Conservation (phyloP, 495 filamentous ascomycete species). For the Chaetomium tenue region DNA sequence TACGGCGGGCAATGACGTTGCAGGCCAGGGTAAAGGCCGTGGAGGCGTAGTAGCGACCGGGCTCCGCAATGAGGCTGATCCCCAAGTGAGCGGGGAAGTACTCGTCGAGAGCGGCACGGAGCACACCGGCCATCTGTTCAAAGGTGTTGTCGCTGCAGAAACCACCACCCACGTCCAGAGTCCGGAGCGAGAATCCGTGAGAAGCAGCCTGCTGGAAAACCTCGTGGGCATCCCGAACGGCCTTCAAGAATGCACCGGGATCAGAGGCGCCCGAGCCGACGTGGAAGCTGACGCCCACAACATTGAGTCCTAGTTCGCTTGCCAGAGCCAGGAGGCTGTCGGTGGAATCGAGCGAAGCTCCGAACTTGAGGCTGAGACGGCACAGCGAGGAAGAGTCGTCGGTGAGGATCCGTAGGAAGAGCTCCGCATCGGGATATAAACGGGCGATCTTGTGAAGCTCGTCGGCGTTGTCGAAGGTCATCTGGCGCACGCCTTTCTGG, state of each 20-base stretch:
- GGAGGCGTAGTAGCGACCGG: slow-evolving; percentile 91
- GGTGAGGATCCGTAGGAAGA: slow-evolving; percentile 89
- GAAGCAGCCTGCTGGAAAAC: slow-evolving; percentile 86
- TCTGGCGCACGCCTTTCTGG: slow-evolving; percentile 83
- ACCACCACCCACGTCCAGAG: slow-evolving; percentile 91
- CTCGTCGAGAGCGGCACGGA: slow-evolving; percentile 75
- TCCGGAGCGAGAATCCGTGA: slow-evolving; percentile 77
- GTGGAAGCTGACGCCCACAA: slow-evolving; percentile 96
- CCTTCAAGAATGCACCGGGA: slow-evolving; percentile 80
- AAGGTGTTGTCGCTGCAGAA: slow-evolving; percentile 79
- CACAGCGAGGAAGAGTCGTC: slow-evolving; percentile 94
- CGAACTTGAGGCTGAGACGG: slow-evolving; percentile 94
- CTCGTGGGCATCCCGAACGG: slow-evolving; percentile 78
- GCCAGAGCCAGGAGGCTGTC: slow-evolving; percentile 76
- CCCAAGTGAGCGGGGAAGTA: slow-evolving; percentile 72
- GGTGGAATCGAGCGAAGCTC: slow-evolving; percentile 80
- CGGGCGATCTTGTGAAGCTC: slow-evolving; percentile 97
- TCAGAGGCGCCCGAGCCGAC: slow-evolving; percentile 95
- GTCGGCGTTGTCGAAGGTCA: slow-evolving; percentile 98
- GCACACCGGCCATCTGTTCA: slow-evolving; percentile 80
- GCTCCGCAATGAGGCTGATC: slow-evolving; percentile 90
- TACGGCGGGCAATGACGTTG: slow-evolving; percentile 93
- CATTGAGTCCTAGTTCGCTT: slow-evolving; percentile 84
- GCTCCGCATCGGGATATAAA: slow-evolving; percentile 81
- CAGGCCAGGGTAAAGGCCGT: slow-evolving; percentile 90